These are phyloP conservation scores for Russula virescens DNA, from an alignment of 768 basidiomycete species.

Conservation along the genomic window DNA sequence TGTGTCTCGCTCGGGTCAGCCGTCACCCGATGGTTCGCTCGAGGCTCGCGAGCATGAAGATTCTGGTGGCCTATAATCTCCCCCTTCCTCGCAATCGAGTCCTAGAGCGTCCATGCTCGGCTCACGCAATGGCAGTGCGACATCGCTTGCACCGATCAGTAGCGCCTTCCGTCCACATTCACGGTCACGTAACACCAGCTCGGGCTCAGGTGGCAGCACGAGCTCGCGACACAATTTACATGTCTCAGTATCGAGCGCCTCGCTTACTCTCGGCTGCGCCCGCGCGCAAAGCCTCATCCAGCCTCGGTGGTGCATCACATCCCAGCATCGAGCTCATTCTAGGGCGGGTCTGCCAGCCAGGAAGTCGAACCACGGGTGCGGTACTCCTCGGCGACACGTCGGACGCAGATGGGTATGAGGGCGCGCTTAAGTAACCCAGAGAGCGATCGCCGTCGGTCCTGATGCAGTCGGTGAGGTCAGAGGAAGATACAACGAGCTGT, in stretches of 20 bases:
- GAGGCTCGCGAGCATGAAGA: constrained; percentile 63
- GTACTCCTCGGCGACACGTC: constrained; percentile 19
- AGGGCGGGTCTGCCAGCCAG: constrained; percentile 25
- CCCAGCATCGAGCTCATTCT: constrained; percentile 53
- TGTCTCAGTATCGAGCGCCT: constrained; percentile 23
- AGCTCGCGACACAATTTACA: constrained; percentile 30
- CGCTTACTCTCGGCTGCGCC: constrained; percentile 40
- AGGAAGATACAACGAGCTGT: no score
- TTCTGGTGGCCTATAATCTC: constrained; percentile 49
- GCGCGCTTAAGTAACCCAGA: constrained; percentile 47
- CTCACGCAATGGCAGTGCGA: constrained; percentile 37
- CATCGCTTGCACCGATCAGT: constrained; percentile 42
- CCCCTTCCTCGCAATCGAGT: constrained; percentile 38
- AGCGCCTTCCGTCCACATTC: constrained; percentile 22
- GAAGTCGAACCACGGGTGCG: background rate
- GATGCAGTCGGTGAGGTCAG: no score
- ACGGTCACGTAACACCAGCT: constrained; percentile 14
- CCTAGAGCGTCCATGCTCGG: constrained; percentile 45
- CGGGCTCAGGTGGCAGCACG: constrained; percentile 19
- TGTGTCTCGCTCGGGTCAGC: constrained; percentile 32
- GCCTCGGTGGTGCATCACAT: constrained; percentile 53
- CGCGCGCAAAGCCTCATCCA: constrained; percentile 63
- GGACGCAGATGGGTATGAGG: constrained; percentile 44
- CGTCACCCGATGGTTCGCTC: constrained; percentile 42
- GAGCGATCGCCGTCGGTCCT: constrained; percentile 33